Evolutionary conservation across 2,329 filamentous ascomycete species (phyloP).

Genomic region (Pseudogymnoascus destructans): DNA sequence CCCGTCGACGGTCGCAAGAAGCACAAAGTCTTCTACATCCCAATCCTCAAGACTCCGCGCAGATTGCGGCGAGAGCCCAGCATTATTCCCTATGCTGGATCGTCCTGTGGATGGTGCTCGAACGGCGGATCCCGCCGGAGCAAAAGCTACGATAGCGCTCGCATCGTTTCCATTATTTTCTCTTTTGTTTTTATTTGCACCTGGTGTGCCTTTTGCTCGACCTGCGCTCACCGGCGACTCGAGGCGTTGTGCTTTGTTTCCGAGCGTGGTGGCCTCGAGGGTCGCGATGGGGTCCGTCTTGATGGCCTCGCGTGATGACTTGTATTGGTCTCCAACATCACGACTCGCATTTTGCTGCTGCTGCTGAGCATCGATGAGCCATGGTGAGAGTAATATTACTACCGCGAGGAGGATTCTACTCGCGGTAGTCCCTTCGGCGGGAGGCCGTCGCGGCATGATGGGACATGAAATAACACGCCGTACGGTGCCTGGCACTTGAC

Average conservation of each 20-base stretch:
- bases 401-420: slow-evolving; percentile 40
- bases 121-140: slow-evolving; percentile 93
- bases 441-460: slow-evolving; percentile 52
- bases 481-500: slow-evolving; percentile 1
- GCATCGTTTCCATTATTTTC: slow-evolving; percentile 46
- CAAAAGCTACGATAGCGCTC: slow-evolving; percentile 95
- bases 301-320: slow-evolving; percentile 23
- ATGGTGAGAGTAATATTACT: slow-evolving; percentile 44
- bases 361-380: slow-evolving; percentile 51
- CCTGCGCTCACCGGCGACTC: slow-evolving; percentile 21
- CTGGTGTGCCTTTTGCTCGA: slow-evolving; percentile 24
- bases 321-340: slow-evolving; percentile 18
- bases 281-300: slow-evolving; percentile 19
- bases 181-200: slow-evolving; percentile 19
- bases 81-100: slow-evolving; percentile 39
- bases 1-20: slow-evolving; percentile 99
- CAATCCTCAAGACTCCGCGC: slow-evolving; percentile 98
- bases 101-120: slow-evolving; percentile 74
- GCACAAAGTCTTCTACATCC: slow-evolving; percentile 99
- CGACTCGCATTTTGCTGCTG: slow-evolving; percentile 34
- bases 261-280: slow-evolving; percentile 22
- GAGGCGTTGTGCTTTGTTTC: slow-evolving; percentile 23
- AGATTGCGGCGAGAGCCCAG: slow-evolving; percentile 60
- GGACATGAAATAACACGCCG: slow-evolving; percentile 16
- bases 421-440: slow-evolving; percentile 41